Evolutionary conservation across 768 basidiomycete genomes (phyloP).

Genomic region (Auricularia cornea): DNA sequence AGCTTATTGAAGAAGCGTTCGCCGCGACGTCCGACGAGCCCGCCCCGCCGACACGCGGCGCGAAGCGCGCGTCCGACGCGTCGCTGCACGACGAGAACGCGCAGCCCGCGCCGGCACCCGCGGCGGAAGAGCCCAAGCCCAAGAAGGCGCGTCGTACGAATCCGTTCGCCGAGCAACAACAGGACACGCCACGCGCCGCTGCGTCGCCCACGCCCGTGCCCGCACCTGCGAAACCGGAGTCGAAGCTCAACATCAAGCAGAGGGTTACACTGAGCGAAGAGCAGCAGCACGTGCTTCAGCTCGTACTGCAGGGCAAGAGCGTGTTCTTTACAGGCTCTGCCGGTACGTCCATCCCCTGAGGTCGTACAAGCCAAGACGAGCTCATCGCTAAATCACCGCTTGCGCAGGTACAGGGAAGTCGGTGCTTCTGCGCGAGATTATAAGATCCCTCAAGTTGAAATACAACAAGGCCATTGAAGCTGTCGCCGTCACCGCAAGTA

Average conservation of each 20-base stretch:
- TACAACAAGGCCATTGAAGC: conserved; percentile 50
- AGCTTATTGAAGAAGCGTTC: background rate
- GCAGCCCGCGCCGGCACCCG: background rate
- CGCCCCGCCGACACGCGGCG: background rate
- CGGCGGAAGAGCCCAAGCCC: background rate
- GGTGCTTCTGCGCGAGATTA: conserved; percentile 87
- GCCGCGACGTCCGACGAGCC: background rate
- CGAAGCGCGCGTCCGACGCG: background rate
- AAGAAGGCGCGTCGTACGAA: background rate
- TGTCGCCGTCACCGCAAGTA: conserved; percentile 91
- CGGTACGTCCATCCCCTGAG: conserved; percentile 32
- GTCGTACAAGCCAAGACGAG: background rate
- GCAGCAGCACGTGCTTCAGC: conserved; percentile 41
- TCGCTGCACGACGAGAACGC: background rate
- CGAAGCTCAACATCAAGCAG: background rate
- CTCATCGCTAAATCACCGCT: background rate
- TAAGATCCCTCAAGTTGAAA: conserved; percentile 56
- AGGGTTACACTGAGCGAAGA: conserved; percentile 42
- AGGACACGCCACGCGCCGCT: background rate
- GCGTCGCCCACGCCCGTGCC: background rate
- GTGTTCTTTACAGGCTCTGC: conserved; percentile 87
- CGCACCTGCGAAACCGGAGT: background rate
- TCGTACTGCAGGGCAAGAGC: conserved; percentile 54
- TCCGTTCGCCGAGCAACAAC: background rate
- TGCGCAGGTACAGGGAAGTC: conserved; percentile 89